Percentiles rank a stretch among this genome's conserved stretches.
Conservation (phyloP, 805 yeast genomes). For the Metschnikowia rubicola region DNA sequence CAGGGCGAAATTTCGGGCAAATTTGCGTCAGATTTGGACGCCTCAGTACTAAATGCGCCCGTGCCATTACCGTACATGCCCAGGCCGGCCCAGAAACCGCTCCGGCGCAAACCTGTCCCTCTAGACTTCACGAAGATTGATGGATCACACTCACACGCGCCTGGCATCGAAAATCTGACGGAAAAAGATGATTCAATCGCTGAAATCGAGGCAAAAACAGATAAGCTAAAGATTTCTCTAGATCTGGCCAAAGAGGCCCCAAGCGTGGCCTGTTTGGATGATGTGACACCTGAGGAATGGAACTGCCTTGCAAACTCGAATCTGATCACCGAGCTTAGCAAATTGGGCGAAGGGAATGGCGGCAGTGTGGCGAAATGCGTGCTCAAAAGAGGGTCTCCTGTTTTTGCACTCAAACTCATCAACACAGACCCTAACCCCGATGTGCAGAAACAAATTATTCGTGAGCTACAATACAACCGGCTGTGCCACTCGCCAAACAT, state of each 20-base stretch:
- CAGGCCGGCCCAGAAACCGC: neutral
- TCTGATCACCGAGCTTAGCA: slow-evolving; percentile 63
- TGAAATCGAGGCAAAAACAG: neutral
- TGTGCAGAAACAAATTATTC: slow-evolving; percentile 80
- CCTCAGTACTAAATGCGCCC: slow-evolving; percentile 3
- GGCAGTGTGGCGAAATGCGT: slow-evolving; percentile 84
- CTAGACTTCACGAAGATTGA: slow-evolving; percentile 37
- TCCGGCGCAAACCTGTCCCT: slow-evolving; percentile 41
- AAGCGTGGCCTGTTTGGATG: slow-evolving; percentile 29
- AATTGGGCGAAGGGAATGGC: slow-evolving; percentile 91
- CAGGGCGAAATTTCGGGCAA: neutral
- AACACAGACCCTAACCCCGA: slow-evolving; percentile 79
- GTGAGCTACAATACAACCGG: slow-evolving; percentile 87
- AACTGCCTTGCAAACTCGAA: slow-evolving; percentile 51
- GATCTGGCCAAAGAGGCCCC: too few relatives aligned
- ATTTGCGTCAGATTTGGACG: neutral
- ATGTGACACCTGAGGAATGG: slow-evolving; percentile 77
- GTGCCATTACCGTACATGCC: slow-evolving; percentile 14
- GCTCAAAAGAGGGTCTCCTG: slow-evolving; percentile 51
- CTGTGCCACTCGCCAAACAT: slow-evolving; percentile 79
- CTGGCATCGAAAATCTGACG: slow-evolving; percentile 1
- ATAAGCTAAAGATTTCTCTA: too few relatives aligned
- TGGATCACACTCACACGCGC: slow-evolving; percentile 22
- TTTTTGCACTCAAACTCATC: slow-evolving; percentile 81
- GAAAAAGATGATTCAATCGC: neutral